Evolutionary conservation across 2,329 filamentous ascomycete genomes (phyloP), one percentile per base, ranked within the genome.

Genomic region (Calonectria fujianensis): DNA sequence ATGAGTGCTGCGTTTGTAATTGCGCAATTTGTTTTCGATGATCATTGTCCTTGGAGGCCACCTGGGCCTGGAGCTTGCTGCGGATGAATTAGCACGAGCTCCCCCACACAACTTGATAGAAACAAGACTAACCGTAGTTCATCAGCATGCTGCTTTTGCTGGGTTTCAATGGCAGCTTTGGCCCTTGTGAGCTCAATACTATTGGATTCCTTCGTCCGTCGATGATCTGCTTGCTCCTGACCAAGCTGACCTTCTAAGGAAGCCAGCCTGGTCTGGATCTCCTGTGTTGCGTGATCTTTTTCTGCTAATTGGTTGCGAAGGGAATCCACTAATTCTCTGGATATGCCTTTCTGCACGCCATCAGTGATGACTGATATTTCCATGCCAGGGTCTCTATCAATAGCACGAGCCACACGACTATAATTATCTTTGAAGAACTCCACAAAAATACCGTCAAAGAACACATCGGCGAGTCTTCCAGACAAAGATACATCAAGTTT

Each of bases 351-450:
- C 78, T 97, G 93, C 14, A 96, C 87, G 0, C 94, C 95, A 82
- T 96, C 95, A 54, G 93, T 90, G 72, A 96, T 89, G 14, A 97
- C 91, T 0, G 95, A 94, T 32, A 97, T 93, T 83, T 99, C 97
- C 75, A 97, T 88, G 1, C 93, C 95, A 0, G 97, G 97, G 76
- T 98, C 95, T 75, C 96, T 93, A 84, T 99, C 97, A 79, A 99
- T 95, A 18, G 95, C 94, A 76, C 95, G 92, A 50, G 94, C 88
- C 73, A 98, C 87, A 11, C 96, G 93, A 80, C 94, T 96, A 83
- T 97, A 98, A 82, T 98, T 98, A 81, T 98, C 96, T 82, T 98
- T 98, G 80, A 98, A 91, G 81, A 98, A 98, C 74, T 98, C 95
- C 70, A 99, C 93, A 84, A 98, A 98, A 0, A 91, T 91, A 61